These are phyloP conservation scores for Thuja plicata DNA, from an alignment of 83 land plant genomes.

Conservation along the genomic window DNA sequence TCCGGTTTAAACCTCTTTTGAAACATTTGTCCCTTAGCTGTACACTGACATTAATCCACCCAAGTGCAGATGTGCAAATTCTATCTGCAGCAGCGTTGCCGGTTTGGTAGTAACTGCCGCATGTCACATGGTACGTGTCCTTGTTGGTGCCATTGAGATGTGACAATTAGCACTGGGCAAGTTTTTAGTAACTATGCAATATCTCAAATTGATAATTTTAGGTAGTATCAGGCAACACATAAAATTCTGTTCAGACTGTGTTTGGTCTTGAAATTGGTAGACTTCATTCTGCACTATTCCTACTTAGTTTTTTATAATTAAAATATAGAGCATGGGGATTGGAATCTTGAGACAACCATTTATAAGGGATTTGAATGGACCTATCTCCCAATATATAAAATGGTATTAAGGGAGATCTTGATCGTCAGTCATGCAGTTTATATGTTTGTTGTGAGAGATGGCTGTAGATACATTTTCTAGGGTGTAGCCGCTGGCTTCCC, in stretches of 20 bases:
- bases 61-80: conserved; percentile 98
- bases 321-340: background rate
- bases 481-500: background rate
- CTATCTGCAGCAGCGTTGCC: conserved; percentile 94
- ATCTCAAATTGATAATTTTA: conserved; percentile 6
- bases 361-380: background rate
- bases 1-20: conserved; percentile 20
- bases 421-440: background rate
- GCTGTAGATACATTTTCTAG: background rate
- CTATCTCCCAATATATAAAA: background rate
- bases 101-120: conserved; percentile 98
- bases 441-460: background rate
- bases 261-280: conserved; percentile 6
- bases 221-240: background rate
- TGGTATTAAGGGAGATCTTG: background rate
- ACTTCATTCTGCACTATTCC: background rate
- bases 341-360: background rate
- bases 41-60: conserved; percentile 16
- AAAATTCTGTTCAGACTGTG: background rate
- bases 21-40: background rate
- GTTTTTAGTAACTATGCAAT: background rate
- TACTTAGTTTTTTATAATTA: background rate
- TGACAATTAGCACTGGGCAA: conserved; percentile 11
- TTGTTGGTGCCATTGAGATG: conserved; percentile 11
- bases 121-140: conserved; percentile 90